Evolutionary conservation across 2,329 filamentous ascomycete species (phyloP).

Genomic region (Aspergillus pseudoglaucus): DNA sequence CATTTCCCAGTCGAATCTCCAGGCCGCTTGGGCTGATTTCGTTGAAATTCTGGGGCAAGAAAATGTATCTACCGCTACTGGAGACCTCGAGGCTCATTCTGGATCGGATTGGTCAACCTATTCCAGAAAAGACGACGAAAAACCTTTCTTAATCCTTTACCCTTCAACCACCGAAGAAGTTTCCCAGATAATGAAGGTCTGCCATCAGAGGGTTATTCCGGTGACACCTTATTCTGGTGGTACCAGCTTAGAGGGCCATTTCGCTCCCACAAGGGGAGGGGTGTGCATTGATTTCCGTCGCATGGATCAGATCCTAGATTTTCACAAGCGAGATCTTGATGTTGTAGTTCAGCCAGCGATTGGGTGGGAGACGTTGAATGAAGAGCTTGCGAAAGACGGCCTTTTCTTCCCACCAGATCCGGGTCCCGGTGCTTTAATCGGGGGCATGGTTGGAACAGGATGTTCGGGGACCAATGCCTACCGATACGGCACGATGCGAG

Average conservation of each 20-base stretch:
- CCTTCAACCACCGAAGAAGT: slow-evolving; percentile 76
- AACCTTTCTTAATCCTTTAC: slow-evolving; percentile 60
- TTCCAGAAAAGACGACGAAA: slow-evolving; percentile 34
- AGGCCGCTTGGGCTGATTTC: slow-evolving; percentile 60
- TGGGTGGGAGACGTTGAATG: slow-evolving; percentile 81
- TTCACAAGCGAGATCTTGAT: slow-evolving; percentile 73
- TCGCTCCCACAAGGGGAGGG: slow-evolving; percentile 72
- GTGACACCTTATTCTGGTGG: slow-evolving; percentile 84
- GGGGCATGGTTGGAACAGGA: slow-evolving; percentile 56
- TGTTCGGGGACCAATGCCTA: slow-evolving; percentile 77
- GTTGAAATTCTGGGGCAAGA: slow-evolving; percentile 55
- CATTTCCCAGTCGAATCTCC: slow-evolving; percentile 50
- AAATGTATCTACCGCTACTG: slow-evolving; percentile 53
- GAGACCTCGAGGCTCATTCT: slow-evolving; percentile 51
- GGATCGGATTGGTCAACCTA: slow-evolving; percentile 60
- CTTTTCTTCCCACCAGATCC: slow-evolving; percentile 92
- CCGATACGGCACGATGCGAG: slow-evolving; percentile 88
- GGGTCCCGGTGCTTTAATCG: slow-evolving; percentile 86
- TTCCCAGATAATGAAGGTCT: slow-evolving; percentile 80
- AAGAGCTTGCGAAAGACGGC: slow-evolving; percentile 63
- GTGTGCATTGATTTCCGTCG: slow-evolving; percentile 78
- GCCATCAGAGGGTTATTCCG: slow-evolving; percentile 71
- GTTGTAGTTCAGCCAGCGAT: slow-evolving; percentile 74
- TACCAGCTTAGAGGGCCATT: slow-evolving; percentile 85
- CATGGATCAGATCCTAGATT: slow-evolving; percentile 72